Evolutionary conservation across 768 basidiomycete species (phyloP).

Genomic region (Cyclocybe cylindracea): DNA sequence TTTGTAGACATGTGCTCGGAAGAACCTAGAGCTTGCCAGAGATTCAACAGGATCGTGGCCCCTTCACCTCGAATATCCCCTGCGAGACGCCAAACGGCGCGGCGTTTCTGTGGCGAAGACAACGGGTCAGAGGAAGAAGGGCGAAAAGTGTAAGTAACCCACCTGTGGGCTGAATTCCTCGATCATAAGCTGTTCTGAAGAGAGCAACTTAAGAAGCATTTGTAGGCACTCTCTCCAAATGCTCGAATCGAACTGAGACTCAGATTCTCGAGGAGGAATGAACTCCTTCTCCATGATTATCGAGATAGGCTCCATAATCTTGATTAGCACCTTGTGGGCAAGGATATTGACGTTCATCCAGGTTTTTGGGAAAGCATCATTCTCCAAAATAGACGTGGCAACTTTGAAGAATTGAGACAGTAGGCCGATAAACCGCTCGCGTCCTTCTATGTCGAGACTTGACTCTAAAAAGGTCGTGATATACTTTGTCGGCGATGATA

Average conservation of each 20-base stretch:
- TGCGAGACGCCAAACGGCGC: slow-evolving; percentile 94
- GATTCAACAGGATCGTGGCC: slow-evolving; percentile 69
- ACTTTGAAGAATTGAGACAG: slow-evolving; percentile 83
- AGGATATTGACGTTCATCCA: slow-evolving; percentile 94
- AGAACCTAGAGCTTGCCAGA: slow-evolving; percentile 89
- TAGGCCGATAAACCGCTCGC: slow-evolving; percentile 70
- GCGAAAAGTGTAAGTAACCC: slow-evolving; percentile 8
- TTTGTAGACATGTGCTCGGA: slow-evolving; percentile 57
- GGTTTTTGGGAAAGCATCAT: slow-evolving; percentile 84
- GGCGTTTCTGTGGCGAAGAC: slow-evolving; percentile 66
- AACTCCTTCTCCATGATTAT: slow-evolving; percentile 79
- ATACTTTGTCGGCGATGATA: slow-evolving; percentile 77
- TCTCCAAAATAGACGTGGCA: slow-evolving; percentile 76
- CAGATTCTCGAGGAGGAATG: slow-evolving; percentile 66
- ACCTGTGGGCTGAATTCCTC: slow-evolving; percentile 96
- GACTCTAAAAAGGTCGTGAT: slow-evolving; percentile 79
- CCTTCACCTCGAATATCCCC: slow-evolving; percentile 95
- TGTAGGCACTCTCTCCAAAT: slow-evolving; percentile 84
- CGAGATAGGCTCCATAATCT: slow-evolving; percentile 83
- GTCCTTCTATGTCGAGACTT: slow-evolving; percentile 86
- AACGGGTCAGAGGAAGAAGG: background rate
- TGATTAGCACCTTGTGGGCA: slow-evolving; percentile 84
- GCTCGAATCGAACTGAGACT: slow-evolving; percentile 67
- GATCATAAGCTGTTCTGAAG: slow-evolving; percentile 89
- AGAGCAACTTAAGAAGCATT: slow-evolving; percentile 81